Evolutionary conservation across 2,329 filamentous ascomycete species (phyloP).

Genomic region (Penicillium sp.): DNA sequence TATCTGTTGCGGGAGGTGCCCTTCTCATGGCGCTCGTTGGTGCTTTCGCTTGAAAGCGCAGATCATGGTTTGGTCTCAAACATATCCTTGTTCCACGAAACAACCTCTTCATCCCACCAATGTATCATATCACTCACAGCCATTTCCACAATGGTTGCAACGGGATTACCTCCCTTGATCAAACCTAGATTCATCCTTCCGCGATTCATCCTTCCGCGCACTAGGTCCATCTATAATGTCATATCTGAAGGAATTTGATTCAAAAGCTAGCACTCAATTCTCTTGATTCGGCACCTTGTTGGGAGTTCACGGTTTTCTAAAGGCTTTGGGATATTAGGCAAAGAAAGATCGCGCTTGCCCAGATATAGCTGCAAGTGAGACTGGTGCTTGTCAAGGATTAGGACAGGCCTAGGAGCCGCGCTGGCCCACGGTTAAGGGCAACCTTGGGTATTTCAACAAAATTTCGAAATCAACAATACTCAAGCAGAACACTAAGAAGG

Average conservation of each 20-base stretch:
- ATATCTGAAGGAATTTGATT: not conserved
- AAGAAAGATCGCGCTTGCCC: too few relatives aligned
- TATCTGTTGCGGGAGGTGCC: constrained; percentile 61
- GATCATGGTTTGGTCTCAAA: not conserved
- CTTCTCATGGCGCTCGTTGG: constrained; percentile 68
- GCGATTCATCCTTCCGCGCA: not conserved
- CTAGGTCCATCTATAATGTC: not conserved
- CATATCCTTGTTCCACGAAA: constrained; percentile 2
- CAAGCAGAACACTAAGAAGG: too few relatives aligned
- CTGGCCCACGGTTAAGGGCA: too few relatives aligned
- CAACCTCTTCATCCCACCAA: not conserved
- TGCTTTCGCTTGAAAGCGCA: constrained; percentile 57
- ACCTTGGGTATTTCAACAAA: too few relatives aligned
- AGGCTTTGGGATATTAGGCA: too few relatives aligned
- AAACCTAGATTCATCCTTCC: not conserved
- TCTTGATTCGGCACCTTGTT: too few relatives aligned
- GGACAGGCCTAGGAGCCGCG: too few relatives aligned
- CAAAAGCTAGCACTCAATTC: not conserved
- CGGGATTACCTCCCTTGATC: not conserved
- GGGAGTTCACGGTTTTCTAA: too few relatives aligned
- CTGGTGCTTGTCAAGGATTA: too few relatives aligned
- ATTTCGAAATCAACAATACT: too few relatives aligned
- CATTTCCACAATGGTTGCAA: too few relatives aligned
- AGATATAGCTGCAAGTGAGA: too few relatives aligned
- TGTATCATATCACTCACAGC: not conserved